Base-by-base conservation (phyloP, 192 early-diverging fungal genomes). In the Coemansia sp. region DNA sequence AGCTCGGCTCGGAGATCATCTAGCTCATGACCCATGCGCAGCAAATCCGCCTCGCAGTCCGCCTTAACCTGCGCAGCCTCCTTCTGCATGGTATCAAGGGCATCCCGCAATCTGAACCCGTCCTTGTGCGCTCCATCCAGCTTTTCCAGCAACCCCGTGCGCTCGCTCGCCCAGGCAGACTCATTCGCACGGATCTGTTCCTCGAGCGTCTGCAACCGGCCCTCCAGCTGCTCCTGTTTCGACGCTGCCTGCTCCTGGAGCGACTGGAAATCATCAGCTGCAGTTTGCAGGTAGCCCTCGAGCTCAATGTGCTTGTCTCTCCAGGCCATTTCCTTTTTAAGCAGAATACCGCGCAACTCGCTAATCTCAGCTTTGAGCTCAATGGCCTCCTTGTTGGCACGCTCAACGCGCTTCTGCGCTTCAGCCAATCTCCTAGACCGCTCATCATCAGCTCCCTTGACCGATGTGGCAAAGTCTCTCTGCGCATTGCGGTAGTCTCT, bases 121-220 rank as follows among this genome's bases (percentile, higher is more conserved):
- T 74, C 71, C 52, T 74, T 74, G 40, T 74, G 64, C 15, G 71
- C 71, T 1, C 50, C 37, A 42, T 74, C 71, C 14, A 74, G 71
- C 52, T 74, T 74, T 32, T 50, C 64, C 24, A 67, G 25, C 13
- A 74, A 49, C 1, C 54, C 41, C 1, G 39, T 41, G 36, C 71
- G 71, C 60, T 74, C 71, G 11, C 15, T 11, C 7, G 14, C 46
- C 71, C 71, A 74, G 6, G 51, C 30, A n/a, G 17, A n/a, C 53
- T 74, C 71, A 10, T 32, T 50, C 35, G 42, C 49, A 4, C 20
- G 52, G 27, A 44, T 35, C 33, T 67, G 53, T 18, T 54, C 55
- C 33, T 67, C 64, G 0, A 59, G 30, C 0, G 14, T 37, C 8
- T 39, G 25, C 26, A 59, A 14, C 19, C 49, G 54, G 4, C 4